Base-by-base conservation (phyloP, 148 eudicot species). In the Amaranthus cruentus region DNA sequence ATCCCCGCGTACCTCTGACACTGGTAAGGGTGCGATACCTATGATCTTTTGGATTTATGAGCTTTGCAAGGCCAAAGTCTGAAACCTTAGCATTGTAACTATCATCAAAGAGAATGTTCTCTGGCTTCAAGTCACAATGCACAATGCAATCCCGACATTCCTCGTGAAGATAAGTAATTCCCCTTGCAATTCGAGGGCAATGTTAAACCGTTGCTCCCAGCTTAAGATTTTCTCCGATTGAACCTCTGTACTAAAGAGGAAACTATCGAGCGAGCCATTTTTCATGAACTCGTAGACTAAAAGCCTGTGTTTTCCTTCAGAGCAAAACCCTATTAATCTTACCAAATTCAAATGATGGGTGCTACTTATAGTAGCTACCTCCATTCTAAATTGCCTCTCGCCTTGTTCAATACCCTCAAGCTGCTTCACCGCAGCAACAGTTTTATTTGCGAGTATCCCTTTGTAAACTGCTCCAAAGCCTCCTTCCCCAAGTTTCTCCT, bases 71-170 rank as follows among this genome's bases (percentile, higher is more conserved):
- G 18, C 98, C 98, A 66, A 93, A 93, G 81, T 93, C 98, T 0
- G 98, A 91, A 38, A 93, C 90, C 70, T 84, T 90, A 5, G 98
- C 88, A 61, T 80, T 76, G 81, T 69, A 85, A 50, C 76, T 85
- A 21, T 88, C 98, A 57, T 91, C 96, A 52, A 93, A 62, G 51
- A 93, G 90, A 15, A 93, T 86, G 67, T 90, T 93, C 68, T 90
- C 98, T 2, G 98, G 98, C 69, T 93, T 93, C 47, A 93, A 89
- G 79, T 93, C 97, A 64, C 95, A 93, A 53, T 93, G 98, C 9
- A 91, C 80, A 13, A 93, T 93, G 63, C 98, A 91, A 66, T 93
- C 97, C 21, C 92, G 76, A 53, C 98, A 93, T 74, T 93, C 96
- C 77, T 93, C 98, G 28, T 93, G 98, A 52, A 93, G 90, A 79